phyloP scores from a whole-genome alignment of 1,284 basidiomycete genomes.

The Porogramme epimiltina region DNA sequence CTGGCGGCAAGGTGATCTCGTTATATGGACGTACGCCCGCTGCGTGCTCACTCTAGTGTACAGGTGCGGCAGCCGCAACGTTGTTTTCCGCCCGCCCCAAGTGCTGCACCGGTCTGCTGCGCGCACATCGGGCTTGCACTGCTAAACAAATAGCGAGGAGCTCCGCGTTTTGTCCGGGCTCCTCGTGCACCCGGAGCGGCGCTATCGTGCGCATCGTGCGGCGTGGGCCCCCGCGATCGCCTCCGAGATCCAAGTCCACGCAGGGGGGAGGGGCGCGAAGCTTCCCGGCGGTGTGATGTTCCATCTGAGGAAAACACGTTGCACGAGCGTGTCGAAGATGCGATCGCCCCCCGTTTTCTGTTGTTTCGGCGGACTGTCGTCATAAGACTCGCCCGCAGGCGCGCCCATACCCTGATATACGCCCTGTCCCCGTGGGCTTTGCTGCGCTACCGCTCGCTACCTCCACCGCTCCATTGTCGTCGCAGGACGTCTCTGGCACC shows the following conservation, averaged over 20 bases:
- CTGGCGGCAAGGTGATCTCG: slow-evolving; percentile 12
- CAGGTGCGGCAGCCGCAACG: slow-evolving; percentile 13
- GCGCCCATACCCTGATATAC: slow-evolving; percentile 15
- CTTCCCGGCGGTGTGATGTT: slow-evolving; percentile 18
- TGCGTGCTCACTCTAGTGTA: slow-evolving; percentile 17
- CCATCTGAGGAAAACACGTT: slow-evolving; percentile 26
- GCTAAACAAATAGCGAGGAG: background rate
- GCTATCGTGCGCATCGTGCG: slow-evolving; percentile 6
- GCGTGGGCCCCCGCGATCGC: slow-evolving; percentile 13
- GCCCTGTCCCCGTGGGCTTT: background rate
- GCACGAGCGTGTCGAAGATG: slow-evolving; percentile 19
- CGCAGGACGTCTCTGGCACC: slow-evolving; percentile 8
- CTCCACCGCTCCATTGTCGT: slow-evolving; percentile 6
- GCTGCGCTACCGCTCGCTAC: slow-evolving; percentile 8
- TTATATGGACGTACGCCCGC: slow-evolving; percentile 19
- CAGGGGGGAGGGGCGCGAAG: slow-evolving; percentile 3
- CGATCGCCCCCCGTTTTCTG: slow-evolving; percentile 22
- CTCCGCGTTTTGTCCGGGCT: no score
- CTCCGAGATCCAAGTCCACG: slow-evolving; percentile 2
- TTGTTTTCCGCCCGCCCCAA: no score
- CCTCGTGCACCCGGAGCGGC: background rate
- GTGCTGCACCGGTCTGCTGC: no score
- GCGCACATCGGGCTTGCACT: background rate
- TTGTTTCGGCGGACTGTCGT: slow-evolving; percentile 24
- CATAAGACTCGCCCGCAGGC: slow-evolving; percentile 30